phyloP scores from a whole-genome alignment of 2,329 filamentous ascomycete genomes.

The Stagonosporopsis cucurbitacearum region DNA sequence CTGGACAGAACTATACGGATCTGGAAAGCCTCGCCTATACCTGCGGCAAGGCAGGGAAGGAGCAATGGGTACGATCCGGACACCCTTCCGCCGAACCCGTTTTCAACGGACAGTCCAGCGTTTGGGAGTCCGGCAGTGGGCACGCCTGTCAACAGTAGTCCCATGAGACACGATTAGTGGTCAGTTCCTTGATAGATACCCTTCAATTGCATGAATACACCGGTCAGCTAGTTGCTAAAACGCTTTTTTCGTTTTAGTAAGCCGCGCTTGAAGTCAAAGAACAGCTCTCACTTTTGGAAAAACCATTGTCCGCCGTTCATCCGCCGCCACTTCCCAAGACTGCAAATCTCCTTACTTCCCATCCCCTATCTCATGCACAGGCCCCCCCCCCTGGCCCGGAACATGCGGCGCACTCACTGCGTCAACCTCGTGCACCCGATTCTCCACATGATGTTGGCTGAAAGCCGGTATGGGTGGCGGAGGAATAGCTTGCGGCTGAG shows the following conservation, averaged over 20 bases:
- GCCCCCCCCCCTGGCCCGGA: background rate
- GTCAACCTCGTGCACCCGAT: constrained; percentile 29
- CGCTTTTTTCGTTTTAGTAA: background rate
- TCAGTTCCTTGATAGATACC: constrained; percentile 5
- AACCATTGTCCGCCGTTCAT: background rate
- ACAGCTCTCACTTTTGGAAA: background rate
- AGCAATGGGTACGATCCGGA: constrained; percentile 30
- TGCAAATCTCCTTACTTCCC: background rate
- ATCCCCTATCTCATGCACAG: constrained; percentile 31
- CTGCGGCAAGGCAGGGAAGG: background rate
- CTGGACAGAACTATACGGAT: constrained; percentile 35
- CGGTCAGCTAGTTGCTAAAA: background rate
- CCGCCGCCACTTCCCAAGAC: background rate
- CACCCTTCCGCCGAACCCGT: constrained; percentile 29
- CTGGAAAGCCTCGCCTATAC: constrained; percentile 9
- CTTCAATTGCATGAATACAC: background rate
- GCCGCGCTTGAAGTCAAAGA: background rate
- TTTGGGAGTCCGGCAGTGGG: constrained; percentile 9
- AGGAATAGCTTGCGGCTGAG: constrained; percentile 20
- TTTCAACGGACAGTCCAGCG: constrained; percentile 19
- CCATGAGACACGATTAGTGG: constrained; percentile 3
- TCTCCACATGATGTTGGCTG: constrained; percentile 15
- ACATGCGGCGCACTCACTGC: constrained; percentile 23
- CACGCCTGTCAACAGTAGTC: constrained; percentile 10
- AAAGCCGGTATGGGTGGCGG: constrained; percentile 10